Percentiles rank a stretch among this genome's conserved stretches.
Conservation (phyloP, 192 early-diverging fungal genomes). For the Coemansia sp. region DNA sequence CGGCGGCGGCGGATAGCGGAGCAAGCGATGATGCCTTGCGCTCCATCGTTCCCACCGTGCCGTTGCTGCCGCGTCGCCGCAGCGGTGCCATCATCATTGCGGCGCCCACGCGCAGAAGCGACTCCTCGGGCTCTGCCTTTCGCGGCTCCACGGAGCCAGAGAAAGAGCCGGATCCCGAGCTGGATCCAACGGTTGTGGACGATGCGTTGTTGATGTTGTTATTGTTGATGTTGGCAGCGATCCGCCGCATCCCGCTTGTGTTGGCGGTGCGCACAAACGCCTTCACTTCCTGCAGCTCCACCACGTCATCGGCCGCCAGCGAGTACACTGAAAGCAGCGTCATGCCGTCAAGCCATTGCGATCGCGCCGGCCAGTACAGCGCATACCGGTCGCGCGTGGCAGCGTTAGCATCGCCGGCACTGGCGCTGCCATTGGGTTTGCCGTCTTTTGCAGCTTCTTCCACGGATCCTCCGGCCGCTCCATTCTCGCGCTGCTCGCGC, state of each 20-base stretch:
- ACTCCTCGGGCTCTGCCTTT: slow-evolving; percentile 10
- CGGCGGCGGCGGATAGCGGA: background rate
- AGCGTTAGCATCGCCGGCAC: background rate
- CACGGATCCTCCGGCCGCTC: too few species aligned
- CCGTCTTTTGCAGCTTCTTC: background rate
- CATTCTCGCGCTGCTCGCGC: slow-evolving; percentile 11
- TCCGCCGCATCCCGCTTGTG: background rate
- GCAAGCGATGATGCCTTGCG: background rate
- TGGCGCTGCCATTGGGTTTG: background rate
- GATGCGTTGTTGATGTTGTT: background rate
- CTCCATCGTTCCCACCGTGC: background rate
- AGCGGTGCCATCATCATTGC: background rate
- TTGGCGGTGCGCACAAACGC: slow-evolving; percentile 23
- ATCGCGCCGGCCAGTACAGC: slow-evolving; percentile 43
- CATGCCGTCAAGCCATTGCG: slow-evolving; percentile 44
- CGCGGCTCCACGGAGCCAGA: background rate
- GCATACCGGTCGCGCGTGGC: slow-evolving; percentile 41
- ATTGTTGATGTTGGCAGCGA: background rate
- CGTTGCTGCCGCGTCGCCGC: background rate
- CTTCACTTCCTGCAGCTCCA: slow-evolving; percentile 46
- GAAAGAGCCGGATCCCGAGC: background rate
- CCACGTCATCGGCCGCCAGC: slow-evolving; percentile 23
- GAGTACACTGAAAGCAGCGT: slow-evolving; percentile 26
- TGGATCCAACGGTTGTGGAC: background rate
- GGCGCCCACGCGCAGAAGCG: background rate